Percentiles rank a stretch among this genome's conserved stretches.
Conservation (phyloP, 768 basidiomycete genomes). For the Mycena belliarum region DNA sequence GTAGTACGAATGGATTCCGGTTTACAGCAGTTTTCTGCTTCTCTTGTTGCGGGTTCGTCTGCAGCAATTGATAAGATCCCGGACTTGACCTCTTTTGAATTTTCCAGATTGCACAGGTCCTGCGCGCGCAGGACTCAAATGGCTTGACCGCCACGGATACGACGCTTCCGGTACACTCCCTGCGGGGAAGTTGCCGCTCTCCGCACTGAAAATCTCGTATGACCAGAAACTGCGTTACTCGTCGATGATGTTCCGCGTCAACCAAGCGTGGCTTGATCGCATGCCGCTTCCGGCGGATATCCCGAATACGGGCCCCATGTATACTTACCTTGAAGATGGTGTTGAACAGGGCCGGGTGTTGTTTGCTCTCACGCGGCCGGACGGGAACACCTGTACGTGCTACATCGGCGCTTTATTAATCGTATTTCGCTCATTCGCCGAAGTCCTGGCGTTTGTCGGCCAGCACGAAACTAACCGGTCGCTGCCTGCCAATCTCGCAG, state of each 20-base stretch:
- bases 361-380: conserved; percentile 18
- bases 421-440: background rate
- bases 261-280: conserved; percentile 9
- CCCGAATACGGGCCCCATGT: conserved; percentile 12
- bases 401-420: background rate
- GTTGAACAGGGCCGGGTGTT: conserved; percentile 13
- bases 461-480: conserved; percentile 9
- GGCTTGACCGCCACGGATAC: conserved; percentile 27
- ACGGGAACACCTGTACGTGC: conserved; percentile 17
- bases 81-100: background rate
- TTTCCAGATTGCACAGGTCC: conserved; percentile 33
- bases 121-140: conserved; percentile 28
- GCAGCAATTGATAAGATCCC: background rate
- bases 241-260: conserved; percentile 20
- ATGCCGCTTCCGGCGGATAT: conserved; percentile 24
- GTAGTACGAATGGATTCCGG: conserved; percentile 18
- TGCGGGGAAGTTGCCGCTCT: conserved; percentile 13
- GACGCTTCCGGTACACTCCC: conserved; percentile 3
- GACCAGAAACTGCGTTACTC: conserved; percentile 28
- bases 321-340: conserved; percentile 18
- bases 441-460: conserved; percentile 18
- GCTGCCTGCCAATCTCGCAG: conserved; percentile 19
- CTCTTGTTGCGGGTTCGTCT: conserved; percentile 26
- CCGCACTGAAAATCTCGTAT: conserved; percentile 23
- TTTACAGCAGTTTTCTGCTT: conserved; percentile 10